phyloP scores from a whole-genome alignment of 345 rosid species.

The Fremontodendron californicum region DNA sequence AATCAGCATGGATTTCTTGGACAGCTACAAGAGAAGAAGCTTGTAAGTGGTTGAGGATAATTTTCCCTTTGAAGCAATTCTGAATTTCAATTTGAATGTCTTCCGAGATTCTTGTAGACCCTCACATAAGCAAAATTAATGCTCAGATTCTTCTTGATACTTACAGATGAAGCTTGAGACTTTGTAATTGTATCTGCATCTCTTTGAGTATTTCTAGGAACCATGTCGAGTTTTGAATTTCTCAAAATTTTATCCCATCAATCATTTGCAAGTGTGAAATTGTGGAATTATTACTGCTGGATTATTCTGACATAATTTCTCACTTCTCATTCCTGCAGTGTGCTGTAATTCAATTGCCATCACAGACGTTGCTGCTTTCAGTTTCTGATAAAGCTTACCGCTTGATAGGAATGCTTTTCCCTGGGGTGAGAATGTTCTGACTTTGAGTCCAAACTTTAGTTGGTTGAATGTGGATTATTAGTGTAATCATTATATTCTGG shows the following conservation, averaged over 20 bases:
- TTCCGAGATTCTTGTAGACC: background rate
- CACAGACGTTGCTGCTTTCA: constrained; percentile 90
- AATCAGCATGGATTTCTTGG: constrained; percentile 92
- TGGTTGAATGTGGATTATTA: background rate
- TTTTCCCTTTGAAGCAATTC: background rate
- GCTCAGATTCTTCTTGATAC: background rate
- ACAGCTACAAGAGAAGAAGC: constrained; percentile 94
- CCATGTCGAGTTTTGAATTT: constrained; percentile 2
- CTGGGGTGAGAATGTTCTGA: constrained; percentile 65
- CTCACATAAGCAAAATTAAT: background rate
- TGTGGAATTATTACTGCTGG: background rate
- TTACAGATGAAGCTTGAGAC: background rate
- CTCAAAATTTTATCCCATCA: background rate
- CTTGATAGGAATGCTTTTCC: constrained; percentile 96
- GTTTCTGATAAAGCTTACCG: constrained; percentile 92
- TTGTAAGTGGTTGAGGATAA: constrained; percentile 49
- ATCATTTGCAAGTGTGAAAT: background rate
- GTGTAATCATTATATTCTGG: background rate
- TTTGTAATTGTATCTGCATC: background rate
- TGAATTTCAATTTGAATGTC: background rate
- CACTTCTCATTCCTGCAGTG: constrained; percentile 42
- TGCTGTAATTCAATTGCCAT: constrained; percentile 94
- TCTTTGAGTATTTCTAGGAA: background rate
- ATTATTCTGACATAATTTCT: constrained; percentile 21
- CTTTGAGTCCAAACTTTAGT: constrained; percentile 1